A percentile compares a stretch with the other conserved stretches of the same genome.
Evolutionary conservation across 805 yeast genomes (phyloP).

Genomic region (Lipomyces orientalis): DNA sequence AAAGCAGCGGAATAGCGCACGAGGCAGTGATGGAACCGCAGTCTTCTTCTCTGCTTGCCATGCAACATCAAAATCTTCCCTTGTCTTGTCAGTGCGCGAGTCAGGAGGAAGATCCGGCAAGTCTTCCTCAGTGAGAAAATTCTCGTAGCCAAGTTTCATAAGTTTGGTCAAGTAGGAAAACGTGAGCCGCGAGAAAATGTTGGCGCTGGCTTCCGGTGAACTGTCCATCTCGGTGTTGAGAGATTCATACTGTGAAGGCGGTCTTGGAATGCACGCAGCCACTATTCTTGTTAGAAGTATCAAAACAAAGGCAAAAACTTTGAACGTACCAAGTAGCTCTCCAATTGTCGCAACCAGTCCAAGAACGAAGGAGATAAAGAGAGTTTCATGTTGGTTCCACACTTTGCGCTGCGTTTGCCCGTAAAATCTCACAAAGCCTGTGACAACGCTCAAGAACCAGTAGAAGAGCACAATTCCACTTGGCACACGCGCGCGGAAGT

Average conservation of each 20-base stretch:
- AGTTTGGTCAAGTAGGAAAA: conserved; percentile 90
- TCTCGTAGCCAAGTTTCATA: conserved; percentile 77
- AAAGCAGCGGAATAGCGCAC: conserved; percentile 69
- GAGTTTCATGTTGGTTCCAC: conserved; percentile 3
- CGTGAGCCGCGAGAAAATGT: conserved; percentile 75
- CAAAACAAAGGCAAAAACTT: neutral
- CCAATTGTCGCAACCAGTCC: conserved; percentile 15
- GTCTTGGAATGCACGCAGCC: conserved; percentile 44
- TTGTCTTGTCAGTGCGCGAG: conserved; percentile 55
- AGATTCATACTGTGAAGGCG: conserved; percentile 44
- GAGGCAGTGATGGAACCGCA: conserved; percentile 56
- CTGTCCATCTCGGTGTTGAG: conserved; percentile 45
- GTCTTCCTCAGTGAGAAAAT: conserved; percentile 58
- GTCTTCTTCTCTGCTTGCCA: conserved; percentile 73
- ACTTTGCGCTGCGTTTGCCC: conserved; percentile 27
- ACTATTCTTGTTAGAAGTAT: conserved; percentile 4
- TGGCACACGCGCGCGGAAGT: conserved; percentile 66
- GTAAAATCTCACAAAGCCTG: conserved; percentile 24
- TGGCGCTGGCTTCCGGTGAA: conserved; percentile 55
- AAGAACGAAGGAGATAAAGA: conserved; percentile 13
- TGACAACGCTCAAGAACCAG: conserved; percentile 64
- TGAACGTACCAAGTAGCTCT: conserved; percentile 17
- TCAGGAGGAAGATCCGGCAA: conserved; percentile 77
- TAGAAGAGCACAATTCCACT: conserved; percentile 70
- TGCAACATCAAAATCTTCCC: conserved; percentile 56